Base-by-base conservation (phyloP, 331 rosid genomes). In the Pyracantha coccinea region DNA sequence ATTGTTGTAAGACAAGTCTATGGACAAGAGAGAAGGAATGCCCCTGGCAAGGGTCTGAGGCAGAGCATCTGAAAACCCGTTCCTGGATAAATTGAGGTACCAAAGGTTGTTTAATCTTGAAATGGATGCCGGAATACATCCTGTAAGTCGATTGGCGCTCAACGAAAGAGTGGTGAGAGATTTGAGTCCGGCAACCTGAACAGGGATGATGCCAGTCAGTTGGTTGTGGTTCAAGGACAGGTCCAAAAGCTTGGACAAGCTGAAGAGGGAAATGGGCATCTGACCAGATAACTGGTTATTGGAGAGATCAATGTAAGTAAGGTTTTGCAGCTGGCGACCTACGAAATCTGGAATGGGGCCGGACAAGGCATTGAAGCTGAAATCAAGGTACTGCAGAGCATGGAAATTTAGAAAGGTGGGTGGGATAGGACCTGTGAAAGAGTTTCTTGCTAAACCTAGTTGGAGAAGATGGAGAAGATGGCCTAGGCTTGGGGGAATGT, bases 1-100 rank as follows among this genome's bases (percentile, higher is more conserved):
- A 67, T 84, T 92, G 79, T 94, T 94, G 79, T 90, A 90, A 28
- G 99, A 94, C 66, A 94, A 77, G 88, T 94, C 99, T 73, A 94
- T 69, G 69, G 97, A 81, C 89, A 94, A 74, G 61, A 94, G 89
- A 79, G 96, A 78, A 85, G 97, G 99, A 50, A 90, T 68, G 21
- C 88, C 91, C 21, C 68, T 87, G 63, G 69, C 68, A 52, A 87
- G 86, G 28, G 84, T 81, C n/a, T 19, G 77, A 13, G 97, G 97
- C 55, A 92, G 78, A 58, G 97, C 89, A 78, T 78, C 88, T 1
- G 89, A 87, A 60, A 94, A 78, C 16, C 82, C 89, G 76, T 94
- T 94, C 84, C 91, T 81, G 0, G 99, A 94, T 69, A 90, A 75
- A 77, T 94, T 94, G 17, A 94, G 88, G 85, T 77, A 76, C 99